Conservation (phyloP, 441 rosid genomes). For the Lepidium campestre region DNA sequence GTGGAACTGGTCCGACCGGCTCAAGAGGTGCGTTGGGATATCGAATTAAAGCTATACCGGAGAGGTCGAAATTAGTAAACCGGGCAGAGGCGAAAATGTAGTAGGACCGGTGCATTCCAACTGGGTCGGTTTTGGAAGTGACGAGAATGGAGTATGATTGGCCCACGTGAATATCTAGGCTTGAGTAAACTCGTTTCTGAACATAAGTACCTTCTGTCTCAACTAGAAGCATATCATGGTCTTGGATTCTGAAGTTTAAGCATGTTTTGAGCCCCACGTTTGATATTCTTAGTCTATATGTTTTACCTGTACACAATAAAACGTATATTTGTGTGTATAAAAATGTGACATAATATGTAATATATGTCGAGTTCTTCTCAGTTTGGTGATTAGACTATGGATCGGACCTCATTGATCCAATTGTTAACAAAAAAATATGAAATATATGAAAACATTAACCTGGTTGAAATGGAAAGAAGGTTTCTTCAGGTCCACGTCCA, state of each 20-base stretch:
- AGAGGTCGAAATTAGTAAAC: slow-evolving; percentile 17
- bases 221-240: slow-evolving; percentile 56
- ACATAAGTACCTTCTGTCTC: slow-evolving; percentile 72
- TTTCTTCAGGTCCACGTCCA: slow-evolving; percentile 38
- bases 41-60: slow-evolving; percentile 43
- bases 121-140: slow-evolving; percentile 37
- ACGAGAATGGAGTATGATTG: slow-evolving; percentile 70
- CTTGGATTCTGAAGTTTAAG: slow-evolving; percentile 59
- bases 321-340: neutral
- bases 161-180: slow-evolving; percentile 56
- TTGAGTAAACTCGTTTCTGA: slow-evolving; percentile 31
- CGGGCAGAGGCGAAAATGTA: slow-evolving; percentile 54
- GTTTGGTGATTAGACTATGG: too few species aligned
- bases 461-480: slow-evolving; percentile 33
- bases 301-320: slow-evolving; percentile 37
- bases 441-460: slow-evolving; percentile 26
- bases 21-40: slow-evolving; percentile 32
- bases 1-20: slow-evolving; percentile 33
- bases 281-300: slow-evolving; percentile 59
- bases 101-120: slow-evolving; percentile 29
- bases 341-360: neutral
- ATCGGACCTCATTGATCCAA: too few species aligned
- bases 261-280: slow-evolving; percentile 51
- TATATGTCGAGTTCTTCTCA: too few species aligned
- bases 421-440: too few species aligned